Conservation (phyloP, 192 early-diverging fungal species). For the Oehlia diaphana region DNA sequence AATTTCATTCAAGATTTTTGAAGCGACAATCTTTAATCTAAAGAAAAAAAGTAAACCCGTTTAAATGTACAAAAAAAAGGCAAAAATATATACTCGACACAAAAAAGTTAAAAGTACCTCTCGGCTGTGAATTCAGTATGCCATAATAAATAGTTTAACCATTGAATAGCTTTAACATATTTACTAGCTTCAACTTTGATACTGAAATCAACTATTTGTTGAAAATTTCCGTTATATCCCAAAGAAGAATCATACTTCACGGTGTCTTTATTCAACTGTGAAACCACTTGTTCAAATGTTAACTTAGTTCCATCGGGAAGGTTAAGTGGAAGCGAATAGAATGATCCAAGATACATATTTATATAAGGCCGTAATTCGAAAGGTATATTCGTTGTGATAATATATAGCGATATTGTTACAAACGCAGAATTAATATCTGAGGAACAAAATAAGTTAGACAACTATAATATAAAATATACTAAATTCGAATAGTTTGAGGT, state of each 20-base stretch:
- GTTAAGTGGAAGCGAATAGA: conserved; percentile 54
- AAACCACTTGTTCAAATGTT: conserved; percentile 53
- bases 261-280: conserved; percentile 55
- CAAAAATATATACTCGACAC: too few species aligned
- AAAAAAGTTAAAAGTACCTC: conserved; percentile 30
- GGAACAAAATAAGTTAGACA: neutral
- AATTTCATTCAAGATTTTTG: conserved; percentile 56
- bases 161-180: conserved; percentile 52
- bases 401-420: conserved; percentile 47
- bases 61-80: too few species aligned
- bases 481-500: neutral
- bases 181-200: conserved; percentile 46
- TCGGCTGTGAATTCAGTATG: conserved; percentile 55
- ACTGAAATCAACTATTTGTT: conserved; percentile 34
- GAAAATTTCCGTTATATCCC: conserved; percentile 44
- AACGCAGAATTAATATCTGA: conserved; percentile 58
- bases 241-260: conserved; percentile 44
- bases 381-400: conserved; percentile 47
- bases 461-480: neutral
- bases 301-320: conserved; percentile 35
- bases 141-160: conserved; percentile 55
- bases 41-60: neutral
- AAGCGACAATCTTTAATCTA: conserved; percentile 53
- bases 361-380: conserved; percentile 49
- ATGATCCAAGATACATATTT: conserved; percentile 53